Base-by-base conservation (phyloP, 371 early-diverging fungal species). In the Cokeromyces recurvatus region DNA sequence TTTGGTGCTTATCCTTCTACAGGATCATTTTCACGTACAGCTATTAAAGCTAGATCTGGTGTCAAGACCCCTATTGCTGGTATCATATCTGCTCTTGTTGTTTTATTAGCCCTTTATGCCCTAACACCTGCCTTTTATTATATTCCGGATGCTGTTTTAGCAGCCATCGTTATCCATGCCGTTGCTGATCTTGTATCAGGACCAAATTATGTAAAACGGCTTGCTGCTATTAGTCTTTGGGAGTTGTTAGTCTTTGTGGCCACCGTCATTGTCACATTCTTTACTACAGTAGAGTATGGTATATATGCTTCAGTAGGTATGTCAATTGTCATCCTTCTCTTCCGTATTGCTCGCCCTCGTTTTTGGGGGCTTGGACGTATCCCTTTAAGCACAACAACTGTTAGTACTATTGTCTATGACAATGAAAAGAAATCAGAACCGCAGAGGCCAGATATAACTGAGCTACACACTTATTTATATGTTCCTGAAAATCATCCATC, bases 1-100 rank as follows among this genome's bases (percentile, higher is more conserved):
- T 84, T 94, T 63, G 85, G 88, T 36, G 68, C 73, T n/a, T 72
- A 68, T 43, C 73, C 73, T 12, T 68, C 68, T 3, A 72, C 73
- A 14, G 73, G 73, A 14, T 72, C 73, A 4, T 72, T 72, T 54
- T 72, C 73, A 24, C 68, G 73, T 37, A 72, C 73, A 8, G 90
- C 92, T 19, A 82, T 94, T 56, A 89, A 90, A 59, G 72, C 80
- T 48, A 73, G 81, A 39, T 80, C 86, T 4, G 92, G 92, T 12
- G 92, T 89, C 24, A 76, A 84, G 29, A 87, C 92, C 0, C 92
- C 95, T 2, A 60, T 89, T 15, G 88, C 89, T 4, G 87, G 89
- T 27, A 59, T 90, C 15, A 78, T 90, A 62, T 85, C 89, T 2
- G 89, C 77, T 4, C 47, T 71, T 16, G 71, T 91, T 11, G 90